Base-by-base conservation (phyloP, 371 early-diverging fungal species). In the Apophysomyces sp. region DNA sequence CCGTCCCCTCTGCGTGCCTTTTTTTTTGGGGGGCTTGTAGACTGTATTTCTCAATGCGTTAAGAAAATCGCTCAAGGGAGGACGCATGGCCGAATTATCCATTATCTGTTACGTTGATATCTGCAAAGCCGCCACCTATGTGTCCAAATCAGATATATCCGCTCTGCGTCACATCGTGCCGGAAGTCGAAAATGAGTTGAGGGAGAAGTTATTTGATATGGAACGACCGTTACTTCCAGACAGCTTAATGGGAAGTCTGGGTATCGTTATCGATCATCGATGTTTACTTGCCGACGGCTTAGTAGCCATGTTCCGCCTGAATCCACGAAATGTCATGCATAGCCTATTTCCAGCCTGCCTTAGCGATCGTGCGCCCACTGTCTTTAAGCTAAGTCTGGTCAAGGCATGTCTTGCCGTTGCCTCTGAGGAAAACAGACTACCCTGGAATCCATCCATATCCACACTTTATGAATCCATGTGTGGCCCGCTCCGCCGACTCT, bases 81-180 rank as follows among this genome's bases (percentile, higher is more conserved):
- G 81, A 30, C 72, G 86, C 26, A 77, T 86, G 59, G 85, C 88
- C 52, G 95, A 94, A 52, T 83, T 91, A 15, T 86, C 92, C 6
- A 85, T 86, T 5, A 84, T 89, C 18, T 91, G 91, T 66, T 91
- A 86, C 55, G 90, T 92, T 3, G 95, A 94, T 62, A 73, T 94
- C 6, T 91, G 90, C 69, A 87, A 88, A 59, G 93, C 92, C 2
- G 83, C 86, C 5, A 89, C 91, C 0, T 92, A 86, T 65, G 83
- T 91, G 2, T 69, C 84, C 26, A 85, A 84, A 60, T 73, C 75
- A 18, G 91, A 91, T 21, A 77, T 81, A 3, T 84, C 86, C 0
- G 85, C 89, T 0, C 71, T 94, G 49, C 78, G 87, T 30, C 74
- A 83, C 24, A 76, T 92, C 31, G 89, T 90, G 4, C 86, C 90